A percentile compares a stretch with the other conserved stretches of the same genome.
Conservation (phyloP, 2,329 filamentous ascomycete genomes). For the Aschersonia sp. region DNA sequence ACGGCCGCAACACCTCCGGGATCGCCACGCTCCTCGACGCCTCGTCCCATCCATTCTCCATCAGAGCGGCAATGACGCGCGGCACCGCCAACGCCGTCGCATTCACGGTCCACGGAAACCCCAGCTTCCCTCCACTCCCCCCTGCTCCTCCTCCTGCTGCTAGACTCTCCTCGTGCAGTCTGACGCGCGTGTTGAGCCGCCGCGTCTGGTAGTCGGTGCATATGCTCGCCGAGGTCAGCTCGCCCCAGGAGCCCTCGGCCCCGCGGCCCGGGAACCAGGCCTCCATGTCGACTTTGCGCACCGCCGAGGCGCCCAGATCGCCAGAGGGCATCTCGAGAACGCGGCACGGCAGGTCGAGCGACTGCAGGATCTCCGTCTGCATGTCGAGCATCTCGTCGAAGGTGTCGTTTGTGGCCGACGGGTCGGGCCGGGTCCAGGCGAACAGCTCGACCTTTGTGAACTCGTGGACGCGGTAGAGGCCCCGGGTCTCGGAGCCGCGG, state of each 20-base stretch:
- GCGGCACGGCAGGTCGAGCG: constrained; percentile 70
- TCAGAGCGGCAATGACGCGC: constrained; percentile 69
- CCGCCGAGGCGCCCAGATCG: constrained; percentile 81
- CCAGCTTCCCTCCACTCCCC: constrained; percentile 26
- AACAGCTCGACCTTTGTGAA: constrained; percentile 99
- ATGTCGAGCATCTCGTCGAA: constrained; percentile 80
- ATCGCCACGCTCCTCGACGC: constrained; percentile 50
- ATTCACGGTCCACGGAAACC: constrained; percentile 82
- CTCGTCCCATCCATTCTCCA: constrained; percentile 87
- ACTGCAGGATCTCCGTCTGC: constrained; percentile 68
- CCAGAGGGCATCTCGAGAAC: constrained; percentile 82
- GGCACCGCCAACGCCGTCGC: constrained; percentile 89
- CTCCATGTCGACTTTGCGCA: constrained; percentile 84
- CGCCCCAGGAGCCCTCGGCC: constrained; percentile 61
- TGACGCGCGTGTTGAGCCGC: constrained; percentile 62
- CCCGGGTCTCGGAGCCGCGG: constrained; percentile 79
- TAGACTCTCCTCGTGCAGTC: constrained; percentile 19
- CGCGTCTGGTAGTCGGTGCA: constrained; percentile 92
- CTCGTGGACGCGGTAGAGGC: constrained; percentile 91
- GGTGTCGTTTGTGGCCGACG: constrained; percentile 33
- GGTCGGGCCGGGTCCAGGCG: constrained; percentile 62
- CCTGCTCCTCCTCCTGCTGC: no score
- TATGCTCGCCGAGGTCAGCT: constrained; percentile 79
- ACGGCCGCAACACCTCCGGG: constrained; percentile 65
- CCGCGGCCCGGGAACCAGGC: constrained; percentile 77